Evolutionary conservation across 495 filamentous ascomycete species (phyloP).

Genomic region (Podospora appendiculata): DNA sequence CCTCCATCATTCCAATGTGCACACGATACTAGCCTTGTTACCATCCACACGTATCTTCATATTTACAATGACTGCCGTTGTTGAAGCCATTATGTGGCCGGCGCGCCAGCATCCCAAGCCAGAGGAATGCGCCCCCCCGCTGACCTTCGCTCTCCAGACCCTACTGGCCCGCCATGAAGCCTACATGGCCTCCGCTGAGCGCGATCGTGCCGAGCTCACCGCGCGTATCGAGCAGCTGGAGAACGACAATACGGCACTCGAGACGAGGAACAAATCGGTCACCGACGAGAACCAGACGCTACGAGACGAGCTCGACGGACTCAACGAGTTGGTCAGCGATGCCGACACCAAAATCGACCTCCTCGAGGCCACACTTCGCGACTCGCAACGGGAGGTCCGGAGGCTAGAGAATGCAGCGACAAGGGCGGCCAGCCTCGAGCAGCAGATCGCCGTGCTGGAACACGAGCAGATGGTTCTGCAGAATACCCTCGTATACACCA

Average conservation of each 20-base stretch:
- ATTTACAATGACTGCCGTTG: conserved; percentile 7
- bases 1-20: too few relatives aligned
- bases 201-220: conserved; percentile 63
- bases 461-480: conserved; percentile 69
- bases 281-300: conserved; percentile 74
- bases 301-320: conserved; percentile 69
- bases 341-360: conserved; percentile 67
- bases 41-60: neutral
- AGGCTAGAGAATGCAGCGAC: conserved; percentile 63
- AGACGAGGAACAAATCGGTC: conserved; percentile 62
- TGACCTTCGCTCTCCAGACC: conserved; percentile 63
- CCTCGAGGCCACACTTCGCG: conserved; percentile 64
- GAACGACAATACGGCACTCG: conserved; percentile 64
- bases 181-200: conserved; percentile 84
- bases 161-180: conserved; percentile 85
- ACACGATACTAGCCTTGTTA: neutral
- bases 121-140: conserved; percentile 13
- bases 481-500: conserved; percentile 51
- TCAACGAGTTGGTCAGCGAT: conserved; percentile 66
- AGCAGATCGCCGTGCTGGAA: conserved; percentile 69
- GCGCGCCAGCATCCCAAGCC: conserved; percentile 4
- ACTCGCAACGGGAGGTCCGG: conserved; percentile 66
- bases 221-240: conserved; percentile 69
- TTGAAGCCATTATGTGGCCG: neutral
- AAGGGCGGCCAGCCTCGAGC: conserved; percentile 68